phyloP scores from a whole-genome alignment of 176 grass and related monocot genomes.

The Musa acuminata region DNA sequence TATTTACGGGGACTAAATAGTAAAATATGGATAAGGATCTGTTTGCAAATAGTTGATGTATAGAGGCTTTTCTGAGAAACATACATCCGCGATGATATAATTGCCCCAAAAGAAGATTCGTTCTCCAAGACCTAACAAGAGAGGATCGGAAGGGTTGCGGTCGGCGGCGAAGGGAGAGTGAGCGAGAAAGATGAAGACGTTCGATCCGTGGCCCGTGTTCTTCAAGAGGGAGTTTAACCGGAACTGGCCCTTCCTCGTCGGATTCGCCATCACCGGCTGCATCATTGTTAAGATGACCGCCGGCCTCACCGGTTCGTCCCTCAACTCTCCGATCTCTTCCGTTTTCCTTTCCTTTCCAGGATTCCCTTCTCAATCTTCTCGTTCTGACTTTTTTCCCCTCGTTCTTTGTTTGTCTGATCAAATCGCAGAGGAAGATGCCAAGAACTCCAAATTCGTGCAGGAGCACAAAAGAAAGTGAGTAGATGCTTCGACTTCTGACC shows the following conservation, averaged over 20 bases:
- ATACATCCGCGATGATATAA: no score
- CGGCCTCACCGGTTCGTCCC: conserved; percentile 32
- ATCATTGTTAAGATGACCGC: conserved; percentile 55
- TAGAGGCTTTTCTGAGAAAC: no score
- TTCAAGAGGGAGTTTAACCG: conserved; percentile 64
- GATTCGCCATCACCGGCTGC: conserved; percentile 66
- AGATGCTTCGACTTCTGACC: no score
- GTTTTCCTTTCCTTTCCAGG: background rate
- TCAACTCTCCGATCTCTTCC: background rate
- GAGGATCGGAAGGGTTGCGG: no score
- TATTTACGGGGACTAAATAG: no score
- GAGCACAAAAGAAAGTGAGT: background rate
- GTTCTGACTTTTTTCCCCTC: background rate
- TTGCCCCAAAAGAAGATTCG: no score
- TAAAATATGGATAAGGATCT: no score
- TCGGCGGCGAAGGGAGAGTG: no score
- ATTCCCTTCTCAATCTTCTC: background rate
- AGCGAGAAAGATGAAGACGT: conserved; percentile 29
- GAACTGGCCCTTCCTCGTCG: conserved; percentile 70
- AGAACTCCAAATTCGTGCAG: background rate
- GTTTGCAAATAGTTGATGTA: no score
- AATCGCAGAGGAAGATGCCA: background rate
- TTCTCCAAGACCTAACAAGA: no score
- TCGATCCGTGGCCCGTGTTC: conserved; percentile 94
- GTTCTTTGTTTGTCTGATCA: no score